These are phyloP conservation scores for Lagerstroemia speciosa DNA, from an alignment of 345 rosid genomes.

Conservation along the genomic window DNA sequence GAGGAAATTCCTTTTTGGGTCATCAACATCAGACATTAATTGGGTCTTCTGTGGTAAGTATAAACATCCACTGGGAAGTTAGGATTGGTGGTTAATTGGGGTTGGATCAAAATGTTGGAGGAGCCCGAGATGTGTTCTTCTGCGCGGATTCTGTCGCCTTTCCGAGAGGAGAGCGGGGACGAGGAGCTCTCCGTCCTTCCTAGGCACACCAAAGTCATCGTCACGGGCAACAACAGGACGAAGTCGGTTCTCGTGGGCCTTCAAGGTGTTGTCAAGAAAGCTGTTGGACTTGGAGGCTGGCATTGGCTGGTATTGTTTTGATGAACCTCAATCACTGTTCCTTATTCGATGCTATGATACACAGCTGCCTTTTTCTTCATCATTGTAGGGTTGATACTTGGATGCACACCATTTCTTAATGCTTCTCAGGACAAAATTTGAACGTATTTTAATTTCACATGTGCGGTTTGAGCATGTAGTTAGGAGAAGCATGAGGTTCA, in stretches of 20 bases:
- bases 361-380: background rate
- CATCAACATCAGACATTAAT: background rate
- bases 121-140: slow-evolving; percentile 26
- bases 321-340: background rate
- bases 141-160: slow-evolving; percentile 38
- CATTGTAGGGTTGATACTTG: background rate
- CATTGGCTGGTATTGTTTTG: slow-evolving; percentile 55
- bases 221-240: slow-evolving; percentile 61
- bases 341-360: background rate
- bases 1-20: background rate
- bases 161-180: slow-evolving; percentile 52
- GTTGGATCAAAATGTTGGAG: slow-evolving; percentile 21
- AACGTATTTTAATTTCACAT: background rate
- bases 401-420: background rate
- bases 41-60: background rate
- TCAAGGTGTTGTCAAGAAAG: slow-evolving; percentile 74
- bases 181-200: slow-evolving; percentile 64
- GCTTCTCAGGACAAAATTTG: background rate
- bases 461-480: background rate
- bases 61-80: background rate
- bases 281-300: slow-evolving; percentile 72
- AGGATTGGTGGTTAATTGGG: background rate
- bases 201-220: slow-evolving; percentile 58
- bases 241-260: slow-evolving; percentile 58
- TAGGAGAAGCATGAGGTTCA: background rate